Percentiles rank a stretch among this genome's conserved stretches.
phyloP scores from a whole-genome alignment of 352 stramenopile species.

The Phytophthora megakarya region DNA sequence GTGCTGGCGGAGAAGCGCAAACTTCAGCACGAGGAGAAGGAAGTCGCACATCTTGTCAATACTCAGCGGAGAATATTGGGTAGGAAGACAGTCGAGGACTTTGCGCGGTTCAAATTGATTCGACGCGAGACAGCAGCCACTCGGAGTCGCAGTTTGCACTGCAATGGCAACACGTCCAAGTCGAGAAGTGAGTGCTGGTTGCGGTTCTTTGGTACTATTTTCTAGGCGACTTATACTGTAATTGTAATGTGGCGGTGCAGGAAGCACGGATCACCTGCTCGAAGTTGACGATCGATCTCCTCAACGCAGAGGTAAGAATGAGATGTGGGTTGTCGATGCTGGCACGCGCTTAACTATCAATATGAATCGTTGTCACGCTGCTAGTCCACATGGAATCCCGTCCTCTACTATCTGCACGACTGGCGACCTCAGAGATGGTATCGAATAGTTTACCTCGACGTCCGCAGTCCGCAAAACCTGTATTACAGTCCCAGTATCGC shows the following conservation, averaged over 20 bases:
- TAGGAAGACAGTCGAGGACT: conserved; percentile 61
- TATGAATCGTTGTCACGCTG: background rate
- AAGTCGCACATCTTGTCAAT: conserved; percentile 35
- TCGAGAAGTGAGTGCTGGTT: conserved; percentile 10
- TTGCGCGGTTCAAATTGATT: conserved; percentile 49
- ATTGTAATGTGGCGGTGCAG: background rate
- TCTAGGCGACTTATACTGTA: background rate
- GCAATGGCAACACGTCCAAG: conserved; percentile 36
- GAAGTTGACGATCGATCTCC: background rate
- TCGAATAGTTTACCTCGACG: conserved; percentile 27
- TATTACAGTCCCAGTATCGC: conserved; percentile 30
- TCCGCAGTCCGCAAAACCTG: conserved; percentile 57
- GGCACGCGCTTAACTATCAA: background rate
- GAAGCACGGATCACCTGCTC: background rate
- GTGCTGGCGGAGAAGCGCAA: conserved; percentile 24
- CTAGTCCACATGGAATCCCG: conserved; percentile 19
- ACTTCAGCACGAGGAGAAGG: conserved; percentile 33
- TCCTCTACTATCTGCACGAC: conserved; percentile 35
- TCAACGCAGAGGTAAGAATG: conserved; percentile 7
- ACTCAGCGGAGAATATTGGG: conserved; percentile 50
- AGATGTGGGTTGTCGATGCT: background rate
- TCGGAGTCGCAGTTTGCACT: conserved; percentile 50
- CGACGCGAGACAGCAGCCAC: conserved; percentile 38
- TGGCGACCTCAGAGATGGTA: background rate
- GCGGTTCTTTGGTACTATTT: background rate